A percentile compares a stretch with the other conserved stretches of the same genome.
Evolutionary conservation across 2,329 filamentous ascomycete species (phyloP).

Genomic region (Elsinoe fawcettii): DNA sequence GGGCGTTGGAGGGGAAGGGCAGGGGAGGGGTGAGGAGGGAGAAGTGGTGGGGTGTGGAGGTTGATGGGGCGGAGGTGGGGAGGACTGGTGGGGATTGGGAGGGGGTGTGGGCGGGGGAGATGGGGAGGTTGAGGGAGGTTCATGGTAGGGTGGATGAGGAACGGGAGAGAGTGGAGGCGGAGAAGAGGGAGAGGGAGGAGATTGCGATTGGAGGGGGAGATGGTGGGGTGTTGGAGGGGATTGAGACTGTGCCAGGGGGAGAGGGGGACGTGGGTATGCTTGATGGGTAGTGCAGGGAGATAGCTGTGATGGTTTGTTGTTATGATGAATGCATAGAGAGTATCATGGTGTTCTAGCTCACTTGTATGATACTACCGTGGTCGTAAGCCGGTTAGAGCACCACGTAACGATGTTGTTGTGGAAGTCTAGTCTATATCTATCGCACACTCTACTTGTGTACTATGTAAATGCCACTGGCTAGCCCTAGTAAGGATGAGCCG

Average conservation of each 20-base stretch:
- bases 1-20: conserved; percentile 60
- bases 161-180: not conserved
- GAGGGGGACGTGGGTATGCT: not conserved
- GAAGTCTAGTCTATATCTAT: not conserved
- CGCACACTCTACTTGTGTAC: not conserved
- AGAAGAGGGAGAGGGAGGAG: not conserved
- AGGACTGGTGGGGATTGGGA: not conserved
- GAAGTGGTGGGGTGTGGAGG: conserved; percentile 26
- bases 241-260: not conserved
- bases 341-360: not conserved
- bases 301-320: not conserved
- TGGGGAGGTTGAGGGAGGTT: not conserved
- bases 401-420: not conserved
- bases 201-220: not conserved
- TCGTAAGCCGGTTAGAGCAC: not conserved
- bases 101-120: not conserved
- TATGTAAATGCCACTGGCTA: not conserved
- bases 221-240: not conserved
- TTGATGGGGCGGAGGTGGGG: not conserved
- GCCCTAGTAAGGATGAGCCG: not conserved
- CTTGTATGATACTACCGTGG: not conserved
- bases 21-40: conserved; percentile 11
- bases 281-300: not conserved
- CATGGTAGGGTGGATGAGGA: not conserved
- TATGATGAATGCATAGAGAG: not conserved